A percentile compares a stretch with the other conserved stretches of the same genome.
Conservation (phyloP, 1,139 yeast genomes). For the Debaryomyces coudertii region DNA sequence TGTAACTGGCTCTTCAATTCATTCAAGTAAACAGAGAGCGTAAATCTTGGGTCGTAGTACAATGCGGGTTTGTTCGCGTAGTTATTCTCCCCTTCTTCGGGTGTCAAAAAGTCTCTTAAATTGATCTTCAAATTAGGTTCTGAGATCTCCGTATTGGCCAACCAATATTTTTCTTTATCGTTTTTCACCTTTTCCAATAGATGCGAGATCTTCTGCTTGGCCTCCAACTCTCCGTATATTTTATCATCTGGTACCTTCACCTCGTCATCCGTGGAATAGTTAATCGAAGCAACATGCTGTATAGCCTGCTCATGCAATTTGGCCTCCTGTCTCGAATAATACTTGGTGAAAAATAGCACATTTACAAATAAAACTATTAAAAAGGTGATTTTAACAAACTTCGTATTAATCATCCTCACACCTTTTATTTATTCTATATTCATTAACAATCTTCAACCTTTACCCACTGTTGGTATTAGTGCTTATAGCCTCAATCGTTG, state of each 20-base stretch:
- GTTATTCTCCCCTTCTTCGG: conserved; percentile 14
- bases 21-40: conserved; percentile 27
- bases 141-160: conserved; percentile 29
- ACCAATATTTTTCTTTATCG: conserved; percentile 30
- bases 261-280: conserved; percentile 28
- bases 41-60: conserved; percentile 31
- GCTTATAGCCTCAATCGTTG: not conserved
- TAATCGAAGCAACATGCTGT: conserved; percentile 23
- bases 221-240: conserved; percentile 22
- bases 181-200: conserved; percentile 25
- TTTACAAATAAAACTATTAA: conserved; percentile 26
- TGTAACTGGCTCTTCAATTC: conserved; percentile 22
- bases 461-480: not conserved
- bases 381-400: conserved; percentile 25
- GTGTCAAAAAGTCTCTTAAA: conserved; percentile 25
- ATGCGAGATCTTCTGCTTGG: conserved; percentile 28
- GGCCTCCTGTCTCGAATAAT: conserved; percentile 24
- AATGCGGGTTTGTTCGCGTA: conserved; percentile 21
- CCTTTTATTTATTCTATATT: not conserved
- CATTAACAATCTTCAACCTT: not conserved
- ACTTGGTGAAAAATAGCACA: conserved; percentile 25
- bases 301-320: conserved; percentile 25
- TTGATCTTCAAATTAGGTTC: conserved; percentile 25
- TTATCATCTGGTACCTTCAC: conserved; percentile 19
- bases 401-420: conserved; percentile 21